A percentile compares a stretch with the other conserved stretches of the same genome.
These are phyloP conservation scores for Alloteropsis angusta DNA, from an alignment of 202 grass and related monocot genomes.

Conservation along the genomic window DNA sequence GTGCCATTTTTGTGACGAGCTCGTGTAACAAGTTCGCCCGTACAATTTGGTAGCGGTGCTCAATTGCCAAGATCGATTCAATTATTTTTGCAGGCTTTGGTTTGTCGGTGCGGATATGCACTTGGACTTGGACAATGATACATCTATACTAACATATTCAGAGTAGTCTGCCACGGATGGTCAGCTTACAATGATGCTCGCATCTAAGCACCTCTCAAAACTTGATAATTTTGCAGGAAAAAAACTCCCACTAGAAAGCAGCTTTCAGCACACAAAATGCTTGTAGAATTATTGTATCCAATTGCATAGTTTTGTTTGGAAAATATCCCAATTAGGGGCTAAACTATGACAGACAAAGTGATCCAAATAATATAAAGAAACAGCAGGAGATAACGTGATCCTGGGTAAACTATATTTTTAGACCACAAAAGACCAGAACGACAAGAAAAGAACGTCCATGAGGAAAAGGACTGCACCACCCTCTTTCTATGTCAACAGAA, in stretches of 20 bases:
- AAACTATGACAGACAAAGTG: background rate
- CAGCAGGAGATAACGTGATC: background rate
- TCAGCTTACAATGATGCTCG: background rate
- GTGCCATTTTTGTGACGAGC: background rate
- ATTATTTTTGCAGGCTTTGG: slow-evolving; percentile 18
- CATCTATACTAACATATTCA: no score
- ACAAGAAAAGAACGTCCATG: background rate
- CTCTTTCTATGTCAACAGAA: background rate
- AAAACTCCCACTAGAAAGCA: background rate
- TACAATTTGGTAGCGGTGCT: background rate
- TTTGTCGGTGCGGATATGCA: slow-evolving; percentile 8
- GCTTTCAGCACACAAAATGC: background rate
- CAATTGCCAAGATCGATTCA: background rate
- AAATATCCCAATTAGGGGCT: background rate
- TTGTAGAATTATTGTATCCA: background rate
- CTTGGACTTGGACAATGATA: background rate
- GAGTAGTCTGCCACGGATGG: background rate
- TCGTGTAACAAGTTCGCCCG: background rate
- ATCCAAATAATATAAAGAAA: background rate
- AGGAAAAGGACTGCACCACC: background rate
- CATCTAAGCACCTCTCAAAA: background rate
- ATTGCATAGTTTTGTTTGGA: background rate
- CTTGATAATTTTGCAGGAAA: background rate
- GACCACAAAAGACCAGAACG: background rate
- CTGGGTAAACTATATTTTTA: background rate